A percentile compares a stretch with the other conserved stretches of the same genome.
phyloP scores from a whole-genome alignment of 192 early-diverging fungal genomes.

The Neocallimastix lanati region DNA sequence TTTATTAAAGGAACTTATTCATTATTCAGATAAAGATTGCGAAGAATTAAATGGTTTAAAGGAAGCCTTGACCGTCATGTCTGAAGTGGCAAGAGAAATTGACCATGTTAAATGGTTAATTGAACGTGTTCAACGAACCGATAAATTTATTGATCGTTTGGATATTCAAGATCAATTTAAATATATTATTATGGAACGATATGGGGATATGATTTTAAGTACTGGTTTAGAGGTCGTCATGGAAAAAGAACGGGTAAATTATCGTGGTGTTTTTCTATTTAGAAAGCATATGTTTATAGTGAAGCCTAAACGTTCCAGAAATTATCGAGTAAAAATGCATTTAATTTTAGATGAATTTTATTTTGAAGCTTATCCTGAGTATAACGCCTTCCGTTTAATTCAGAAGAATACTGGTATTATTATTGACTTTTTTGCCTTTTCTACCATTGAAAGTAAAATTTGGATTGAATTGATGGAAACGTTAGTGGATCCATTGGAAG shows the following conservation, averaged over 20 bases:
- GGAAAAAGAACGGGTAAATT: not conserved
- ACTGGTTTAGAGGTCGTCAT: not conserved
- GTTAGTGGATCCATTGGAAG: not conserved
- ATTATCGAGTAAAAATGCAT: not conserved
- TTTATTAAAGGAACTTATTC: not conserved
- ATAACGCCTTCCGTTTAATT: not conserved
- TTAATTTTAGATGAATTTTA: not conserved
- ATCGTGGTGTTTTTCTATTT: not conserved
- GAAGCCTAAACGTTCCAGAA: not conserved
- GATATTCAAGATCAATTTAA: not conserved
- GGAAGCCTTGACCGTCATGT: not conserved
- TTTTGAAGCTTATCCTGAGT: not conserved
- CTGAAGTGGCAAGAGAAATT: not conserved
- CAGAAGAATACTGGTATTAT: not conserved
- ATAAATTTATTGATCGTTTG: not conserved
- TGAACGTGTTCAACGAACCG: not conserved
- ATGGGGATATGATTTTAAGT: not conserved
- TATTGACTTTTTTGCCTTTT: not conserved
- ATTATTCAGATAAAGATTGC: not conserved
- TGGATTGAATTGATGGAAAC: not conserved
- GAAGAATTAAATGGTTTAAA: not conserved
- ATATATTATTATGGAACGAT: not conserved
- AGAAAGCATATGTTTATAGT: not conserved
- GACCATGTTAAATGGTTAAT: not conserved
- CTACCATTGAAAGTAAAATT: not conserved